Evolutionary conservation across 805 yeast species (phyloP).

Genomic region (Cyberlindnera xylosilytica): DNA sequence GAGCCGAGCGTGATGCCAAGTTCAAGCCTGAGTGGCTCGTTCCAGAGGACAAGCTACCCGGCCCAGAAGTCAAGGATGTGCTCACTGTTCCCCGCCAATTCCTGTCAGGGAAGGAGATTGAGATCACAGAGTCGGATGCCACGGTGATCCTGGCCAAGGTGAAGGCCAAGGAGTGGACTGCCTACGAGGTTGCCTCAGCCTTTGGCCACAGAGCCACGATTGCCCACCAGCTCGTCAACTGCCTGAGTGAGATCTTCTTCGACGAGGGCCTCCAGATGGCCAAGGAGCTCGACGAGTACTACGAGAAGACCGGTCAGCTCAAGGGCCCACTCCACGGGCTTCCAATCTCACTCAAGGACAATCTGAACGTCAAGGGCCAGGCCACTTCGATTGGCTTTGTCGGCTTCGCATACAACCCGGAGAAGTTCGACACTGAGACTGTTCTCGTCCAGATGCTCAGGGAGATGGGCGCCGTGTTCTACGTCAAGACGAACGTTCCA

Average conservation of each 20-base stretch:
- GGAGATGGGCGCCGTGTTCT: constrained; percentile 50
- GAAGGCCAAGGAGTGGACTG: constrained; percentile 32
- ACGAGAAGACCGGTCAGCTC: constrained; percentile 42
- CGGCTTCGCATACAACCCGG: constrained; percentile 30
- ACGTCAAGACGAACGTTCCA: constrained; percentile 53
- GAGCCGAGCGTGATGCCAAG: constrained; percentile 37
- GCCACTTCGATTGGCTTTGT: constrained; percentile 50
- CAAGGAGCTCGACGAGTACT: constrained; percentile 48
- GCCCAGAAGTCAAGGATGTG: constrained; percentile 35
- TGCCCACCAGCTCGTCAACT: constrained; percentile 51
- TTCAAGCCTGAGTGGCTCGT: constrained; percentile 28
- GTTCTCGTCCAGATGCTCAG: constrained; percentile 39
- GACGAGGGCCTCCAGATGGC: constrained; percentile 59
- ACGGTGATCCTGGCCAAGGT: constrained; percentile 26
- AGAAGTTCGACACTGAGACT: constrained; percentile 31
- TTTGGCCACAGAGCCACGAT: constrained; percentile 57
- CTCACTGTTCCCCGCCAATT: constrained; percentile 32
- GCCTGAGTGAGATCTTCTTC: constrained; percentile 38
- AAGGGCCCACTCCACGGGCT: constrained; percentile 68
- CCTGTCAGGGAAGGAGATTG: constrained; percentile 34
- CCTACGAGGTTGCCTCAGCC: constrained; percentile 48
- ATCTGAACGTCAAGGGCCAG: constrained; percentile 39
- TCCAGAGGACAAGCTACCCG: constrained; percentile 17
- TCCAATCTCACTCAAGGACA: constrained; percentile 58
- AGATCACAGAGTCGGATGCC: constrained; percentile 27